phyloP scores from a whole-genome alignment of 2,329 filamentous ascomycete species.

The Leptographium procerum region DNA sequence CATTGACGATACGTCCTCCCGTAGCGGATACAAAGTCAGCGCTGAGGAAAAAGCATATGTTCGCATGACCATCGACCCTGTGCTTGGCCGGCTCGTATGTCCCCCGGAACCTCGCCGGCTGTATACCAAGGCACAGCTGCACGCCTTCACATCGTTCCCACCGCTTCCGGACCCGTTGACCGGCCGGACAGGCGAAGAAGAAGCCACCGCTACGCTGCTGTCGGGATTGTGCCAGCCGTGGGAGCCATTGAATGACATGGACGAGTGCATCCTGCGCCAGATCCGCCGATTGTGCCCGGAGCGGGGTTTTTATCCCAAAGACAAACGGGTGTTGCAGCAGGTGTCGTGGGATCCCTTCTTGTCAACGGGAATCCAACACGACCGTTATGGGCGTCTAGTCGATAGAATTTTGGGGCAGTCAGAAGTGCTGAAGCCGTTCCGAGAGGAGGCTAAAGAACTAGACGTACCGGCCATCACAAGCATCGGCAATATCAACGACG shows the following conservation, averaged over 20 bases:
- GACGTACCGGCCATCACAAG: background rate
- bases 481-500: background rate
- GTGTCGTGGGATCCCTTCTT: constrained; percentile 21
- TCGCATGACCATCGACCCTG: constrained; percentile 39
- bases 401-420: constrained; percentile 20
- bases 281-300: constrained; percentile 20
- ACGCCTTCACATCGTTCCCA: constrained; percentile 48
- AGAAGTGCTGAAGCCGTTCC: constrained; percentile 11
- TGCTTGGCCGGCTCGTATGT: constrained; percentile 45
- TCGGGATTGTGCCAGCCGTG: constrained; percentile 41
- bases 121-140: constrained; percentile 45
- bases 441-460: background rate
- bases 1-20: background rate
- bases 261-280: constrained; percentile 7
- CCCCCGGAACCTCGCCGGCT: constrained; percentile 42
- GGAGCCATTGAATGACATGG: constrained; percentile 17
- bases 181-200: constrained; percentile 47
- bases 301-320: constrained; percentile 25
- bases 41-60: constrained; percentile 25
- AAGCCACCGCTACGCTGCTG: constrained; percentile 37
- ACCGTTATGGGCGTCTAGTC: constrained; percentile 21
- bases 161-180: constrained; percentile 45
- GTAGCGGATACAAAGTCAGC: background rate
- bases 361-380: constrained; percentile 25
- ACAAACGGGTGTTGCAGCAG: constrained; percentile 22